A percentile compares a stretch with the other conserved stretches of the same genome.
phyloP scores from a whole-genome alignment of 768 basidiomycete species.

The Lactarius psammicola region DNA sequence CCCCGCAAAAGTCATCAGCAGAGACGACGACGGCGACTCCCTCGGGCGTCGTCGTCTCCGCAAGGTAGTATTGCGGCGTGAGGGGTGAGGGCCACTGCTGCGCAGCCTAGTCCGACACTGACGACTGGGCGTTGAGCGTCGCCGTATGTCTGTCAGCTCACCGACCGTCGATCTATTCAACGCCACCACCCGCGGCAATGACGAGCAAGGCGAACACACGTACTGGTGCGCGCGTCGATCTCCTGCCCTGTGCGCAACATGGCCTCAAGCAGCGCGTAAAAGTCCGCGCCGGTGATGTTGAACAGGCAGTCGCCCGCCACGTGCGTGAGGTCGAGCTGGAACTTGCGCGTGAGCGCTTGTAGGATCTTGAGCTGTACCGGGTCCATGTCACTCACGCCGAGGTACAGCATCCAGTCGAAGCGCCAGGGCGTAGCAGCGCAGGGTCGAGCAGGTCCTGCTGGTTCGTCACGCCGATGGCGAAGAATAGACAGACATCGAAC shows the following conservation, averaged over 20 bases:
- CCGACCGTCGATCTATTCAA: background rate
- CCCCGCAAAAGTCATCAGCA: too few relatives aligned
- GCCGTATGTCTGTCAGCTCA: conserved; percentile 27
- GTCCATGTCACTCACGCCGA: conserved; percentile 88
- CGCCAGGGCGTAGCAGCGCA: conserved; percentile 82
- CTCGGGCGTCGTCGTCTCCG: too few relatives aligned
- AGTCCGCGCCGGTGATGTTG: conserved; percentile 96
- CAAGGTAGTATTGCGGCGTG: conserved; percentile 84
- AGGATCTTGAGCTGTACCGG: conserved; percentile 83
- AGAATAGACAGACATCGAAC: conserved; percentile 38
- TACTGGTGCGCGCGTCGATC: conserved; percentile 74
- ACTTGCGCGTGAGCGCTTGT: conserved; percentile 88
- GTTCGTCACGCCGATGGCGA: conserved; percentile 96
- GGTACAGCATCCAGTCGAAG: conserved; percentile 95
- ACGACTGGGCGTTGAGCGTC: conserved; percentile 45
- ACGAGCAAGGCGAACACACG: too few relatives aligned
- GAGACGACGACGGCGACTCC: too few relatives aligned
- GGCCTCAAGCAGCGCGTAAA: conserved; percentile 95
- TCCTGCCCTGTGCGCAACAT: conserved; percentile 85
- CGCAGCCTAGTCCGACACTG: conserved; percentile 36
- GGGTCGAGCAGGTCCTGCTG: conserved; percentile 90
- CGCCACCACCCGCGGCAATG: too few relatives aligned
- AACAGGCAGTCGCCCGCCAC: conserved; percentile 80
- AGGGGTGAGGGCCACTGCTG: conserved; percentile 55
- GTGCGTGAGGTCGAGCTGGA: conserved; percentile 65